Conservation (phyloP, 1,139 yeast species). For the Taiozyma sp. region DNA sequence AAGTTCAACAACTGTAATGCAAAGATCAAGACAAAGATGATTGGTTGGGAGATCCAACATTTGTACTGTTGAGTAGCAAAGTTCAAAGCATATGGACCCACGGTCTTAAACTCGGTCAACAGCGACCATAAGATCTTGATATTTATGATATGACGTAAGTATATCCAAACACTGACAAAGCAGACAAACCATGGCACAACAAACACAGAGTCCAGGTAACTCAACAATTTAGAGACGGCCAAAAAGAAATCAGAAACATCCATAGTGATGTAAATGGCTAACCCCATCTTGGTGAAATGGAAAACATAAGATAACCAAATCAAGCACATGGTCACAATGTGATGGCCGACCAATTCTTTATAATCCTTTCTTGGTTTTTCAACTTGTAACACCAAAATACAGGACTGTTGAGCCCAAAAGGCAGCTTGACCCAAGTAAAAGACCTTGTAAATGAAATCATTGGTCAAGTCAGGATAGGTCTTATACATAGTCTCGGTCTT, state of each 20-base stretch:
- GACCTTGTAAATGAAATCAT: constrained; percentile 64
- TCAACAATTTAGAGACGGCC: constrained; percentile 77
- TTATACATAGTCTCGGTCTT: constrained; percentile 77
- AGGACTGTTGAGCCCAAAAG: constrained; percentile 95
- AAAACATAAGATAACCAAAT: constrained; percentile 90
- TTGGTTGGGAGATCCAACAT: constrained; percentile 91
- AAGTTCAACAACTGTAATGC: constrained; percentile 82
- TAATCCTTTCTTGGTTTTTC: constrained; percentile 96
- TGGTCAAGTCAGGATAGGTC: constrained; percentile 79
- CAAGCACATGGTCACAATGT: constrained; percentile 82
- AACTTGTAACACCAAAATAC: constrained; percentile 73
- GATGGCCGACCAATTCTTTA: constrained; percentile 88
- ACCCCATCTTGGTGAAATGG: constrained; percentile 95
- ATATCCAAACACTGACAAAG: constrained; percentile 76
- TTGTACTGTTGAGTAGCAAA: constrained; percentile 95
- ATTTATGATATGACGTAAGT: constrained; percentile 84
- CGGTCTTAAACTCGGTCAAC: constrained; percentile 78
- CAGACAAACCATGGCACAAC: constrained; percentile 63
- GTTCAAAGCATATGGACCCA: constrained; percentile 76
- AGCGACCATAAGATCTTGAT: constrained; percentile 82
- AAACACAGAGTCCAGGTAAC: constrained; percentile 67
- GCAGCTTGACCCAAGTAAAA: constrained; percentile 93
- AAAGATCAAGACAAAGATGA: constrained; percentile 70
- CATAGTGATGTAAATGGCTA: constrained; percentile 90
- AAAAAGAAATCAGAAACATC: constrained; percentile 90